A percentile compares a stretch with the other conserved stretches of the same genome.
Conservation (phyloP, 2,329 filamentous ascomycete genomes). For the Venturia oleaginea region DNA sequence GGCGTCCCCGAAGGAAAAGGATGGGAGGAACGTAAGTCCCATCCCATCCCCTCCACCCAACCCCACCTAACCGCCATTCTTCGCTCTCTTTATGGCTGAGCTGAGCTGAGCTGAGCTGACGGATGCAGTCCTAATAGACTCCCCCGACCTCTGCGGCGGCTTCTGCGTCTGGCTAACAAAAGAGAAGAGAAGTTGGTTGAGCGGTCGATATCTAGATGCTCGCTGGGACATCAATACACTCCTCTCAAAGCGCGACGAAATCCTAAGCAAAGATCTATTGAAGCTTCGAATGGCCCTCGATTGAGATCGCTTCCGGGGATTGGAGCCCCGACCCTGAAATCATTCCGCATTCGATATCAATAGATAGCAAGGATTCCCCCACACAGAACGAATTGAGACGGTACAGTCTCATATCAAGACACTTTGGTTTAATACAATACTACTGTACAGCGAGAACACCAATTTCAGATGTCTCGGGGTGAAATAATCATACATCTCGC, state of each 20-base stretch:
- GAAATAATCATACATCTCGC: neutral
- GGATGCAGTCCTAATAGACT: constrained; percentile 3
- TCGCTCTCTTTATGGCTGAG: too few species aligned
- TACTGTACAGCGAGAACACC: neutral
- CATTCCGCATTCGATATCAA: too few species aligned
- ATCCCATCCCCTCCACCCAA: neutral
- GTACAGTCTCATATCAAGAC: neutral
- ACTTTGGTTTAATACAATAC: neutral
- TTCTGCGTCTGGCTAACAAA: constrained; percentile 11
- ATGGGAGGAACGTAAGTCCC: constrained; percentile 10
- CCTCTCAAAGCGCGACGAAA: neutral
- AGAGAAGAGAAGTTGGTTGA: constrained; percentile 9
- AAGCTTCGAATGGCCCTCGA: constrained; percentile 11
- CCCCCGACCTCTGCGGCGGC: constrained; percentile 7
- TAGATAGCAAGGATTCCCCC: too few species aligned
- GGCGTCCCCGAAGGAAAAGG: constrained; percentile 11
- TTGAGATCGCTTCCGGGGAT: neutral
- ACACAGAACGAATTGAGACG: neutral
- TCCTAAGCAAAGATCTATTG: constrained; percentile 10
- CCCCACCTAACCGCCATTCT: neutral
- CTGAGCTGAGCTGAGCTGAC: neutral
- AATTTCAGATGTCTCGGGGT: neutral
- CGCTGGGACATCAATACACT: constrained; percentile 12
- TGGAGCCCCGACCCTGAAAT: too few species aligned
- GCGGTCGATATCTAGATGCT: constrained; percentile 11